phyloP scores from a whole-genome alignment of 1,284 basidiomycete genomes.

The Cutaneotrichosporon arboriforme region DNA sequence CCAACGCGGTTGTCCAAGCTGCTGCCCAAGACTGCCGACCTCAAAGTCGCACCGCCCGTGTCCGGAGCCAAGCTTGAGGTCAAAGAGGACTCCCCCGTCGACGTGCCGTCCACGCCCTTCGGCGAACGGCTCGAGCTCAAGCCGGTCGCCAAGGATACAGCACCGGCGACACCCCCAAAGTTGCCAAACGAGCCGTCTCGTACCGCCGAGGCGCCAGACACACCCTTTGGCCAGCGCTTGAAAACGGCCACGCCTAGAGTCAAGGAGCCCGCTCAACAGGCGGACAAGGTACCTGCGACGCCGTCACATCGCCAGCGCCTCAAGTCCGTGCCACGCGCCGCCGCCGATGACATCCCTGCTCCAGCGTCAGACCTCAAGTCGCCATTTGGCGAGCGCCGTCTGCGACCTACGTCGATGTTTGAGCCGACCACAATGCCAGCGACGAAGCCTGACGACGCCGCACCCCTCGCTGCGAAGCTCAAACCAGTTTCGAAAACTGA shows the following conservation, averaged over 20 bases:
- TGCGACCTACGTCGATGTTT: slow-evolving; percentile 4
- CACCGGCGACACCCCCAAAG: background rate
- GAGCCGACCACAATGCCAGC: background rate
- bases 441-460: background rate
- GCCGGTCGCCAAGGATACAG: background rate
- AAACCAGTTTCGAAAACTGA: background rate
- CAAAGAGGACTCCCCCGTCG: background rate
- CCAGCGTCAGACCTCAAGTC: background rate
- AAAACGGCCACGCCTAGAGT: background rate
- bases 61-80: background rate
- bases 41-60: background rate
- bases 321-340: background rate
- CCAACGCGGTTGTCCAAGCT: slow-evolving; percentile 1
- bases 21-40: background rate
- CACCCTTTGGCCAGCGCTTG: slow-evolving; percentile 4
- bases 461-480: background rate
- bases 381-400: background rate
- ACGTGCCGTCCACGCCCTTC: background rate
- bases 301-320: background rate
- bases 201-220: background rate
- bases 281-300: background rate
- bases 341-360: background rate
- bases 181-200: background rate
- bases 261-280: background rate
- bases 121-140: background rate